These are phyloP conservation scores for Euphorbia tirucalli DNA, from an alignment of 345 rosid species.

Conservation along the genomic window DNA sequence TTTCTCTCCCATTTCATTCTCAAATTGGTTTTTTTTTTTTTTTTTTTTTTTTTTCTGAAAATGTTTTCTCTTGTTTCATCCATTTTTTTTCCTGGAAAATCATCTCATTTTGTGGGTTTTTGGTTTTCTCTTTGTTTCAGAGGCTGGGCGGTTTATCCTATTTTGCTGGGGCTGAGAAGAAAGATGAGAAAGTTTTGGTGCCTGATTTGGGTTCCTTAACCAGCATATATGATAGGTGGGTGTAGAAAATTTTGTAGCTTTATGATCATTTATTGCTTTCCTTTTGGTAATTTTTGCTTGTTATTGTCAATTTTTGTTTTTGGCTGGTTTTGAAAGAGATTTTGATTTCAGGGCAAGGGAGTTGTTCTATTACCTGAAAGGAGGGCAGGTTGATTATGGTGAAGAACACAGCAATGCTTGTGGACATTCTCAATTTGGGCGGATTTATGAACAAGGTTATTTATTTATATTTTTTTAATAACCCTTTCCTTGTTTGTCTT, in stretches of 20 bases:
- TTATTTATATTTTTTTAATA: no score
- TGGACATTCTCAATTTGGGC: conserved; percentile 89
- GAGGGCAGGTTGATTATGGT: conserved; percentile 92
- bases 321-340: not conserved
- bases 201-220: conserved; percentile 98
- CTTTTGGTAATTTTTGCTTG: not conserved
- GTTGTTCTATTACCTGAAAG: conserved; percentile 90
- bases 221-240: conserved; percentile 81
- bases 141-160: conserved; percentile 87
- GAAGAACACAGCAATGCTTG: conserved; percentile 86
- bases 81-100: not conserved
- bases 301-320: conserved; percentile 2
- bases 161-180: conserved; percentile 97
- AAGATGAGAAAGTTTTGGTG: conserved; percentile 88
- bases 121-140: conserved; percentile 38
- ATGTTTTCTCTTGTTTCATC: not conserved
- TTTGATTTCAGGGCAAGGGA: conserved; percentile 80
- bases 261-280: not conserved
- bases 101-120: conserved; percentile 3
- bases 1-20: no score
- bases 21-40: not conserved
- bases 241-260: not conserved
- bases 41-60: no score
- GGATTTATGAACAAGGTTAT: conserved; percentile 73
- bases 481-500: not conserved